Conservation (phyloP, 345 rosid species). For the Boechera stricta region DNA sequence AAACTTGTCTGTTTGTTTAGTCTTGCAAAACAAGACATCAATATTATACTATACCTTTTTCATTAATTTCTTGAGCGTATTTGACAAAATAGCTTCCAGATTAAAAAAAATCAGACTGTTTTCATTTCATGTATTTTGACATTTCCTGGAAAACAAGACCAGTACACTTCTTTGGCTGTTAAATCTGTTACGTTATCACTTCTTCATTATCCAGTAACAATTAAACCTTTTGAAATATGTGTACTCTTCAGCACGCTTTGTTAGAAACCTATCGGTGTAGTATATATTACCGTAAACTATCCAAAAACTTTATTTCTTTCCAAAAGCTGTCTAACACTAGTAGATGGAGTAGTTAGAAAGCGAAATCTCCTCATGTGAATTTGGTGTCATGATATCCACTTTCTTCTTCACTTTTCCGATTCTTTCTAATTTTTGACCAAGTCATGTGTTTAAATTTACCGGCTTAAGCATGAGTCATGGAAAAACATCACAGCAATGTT, state of each 20-base stretch:
- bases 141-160: not conserved
- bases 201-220: not conserved
- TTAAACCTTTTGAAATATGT: not conserved
- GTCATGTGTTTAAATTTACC: not conserved
- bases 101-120: not conserved
- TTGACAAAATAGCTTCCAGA: not conserved
- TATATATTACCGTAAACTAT: too few species aligned
- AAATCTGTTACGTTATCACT: not conserved
- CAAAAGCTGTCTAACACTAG: not conserved
- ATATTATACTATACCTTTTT: not conserved
- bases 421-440: not conserved
- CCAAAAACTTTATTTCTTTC: not conserved
- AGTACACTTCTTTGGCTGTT: not conserved
- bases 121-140: not conserved
- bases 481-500: not conserved
- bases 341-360: not conserved
- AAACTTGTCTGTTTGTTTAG: conserved; percentile 4
- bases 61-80: not conserved
- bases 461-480: not conserved
- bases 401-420: not conserved
- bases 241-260: not conserved
- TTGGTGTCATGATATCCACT: not conserved
- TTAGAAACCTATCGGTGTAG: not conserved
- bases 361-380: not conserved
- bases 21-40: conserved; percentile 11